Percentiles rank a stretch among this genome's conserved stretches.
phyloP scores from a whole-genome alignment of 768 basidiomycete species.

The Russula emetica region DNA sequence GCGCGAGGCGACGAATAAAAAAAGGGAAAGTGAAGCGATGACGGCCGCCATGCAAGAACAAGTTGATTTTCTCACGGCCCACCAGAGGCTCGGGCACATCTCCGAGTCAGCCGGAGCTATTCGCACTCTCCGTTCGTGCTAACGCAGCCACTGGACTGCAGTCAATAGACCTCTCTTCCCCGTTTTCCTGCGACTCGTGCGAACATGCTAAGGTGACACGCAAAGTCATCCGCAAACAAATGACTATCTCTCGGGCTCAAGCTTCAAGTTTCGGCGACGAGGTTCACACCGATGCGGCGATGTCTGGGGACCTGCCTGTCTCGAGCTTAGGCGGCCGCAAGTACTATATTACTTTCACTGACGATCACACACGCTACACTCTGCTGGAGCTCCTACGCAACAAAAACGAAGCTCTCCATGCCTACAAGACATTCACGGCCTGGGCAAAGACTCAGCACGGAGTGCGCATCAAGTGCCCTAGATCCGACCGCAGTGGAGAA shows the following conservation, averaged over 20 bases:
- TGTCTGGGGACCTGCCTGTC: no score
- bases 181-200: background rate
- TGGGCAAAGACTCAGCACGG: conserved; percentile 32
- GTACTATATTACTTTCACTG: no score
- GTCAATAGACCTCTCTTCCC: no score
- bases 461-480: conserved; percentile 32
- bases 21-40: no score
- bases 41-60: no score
- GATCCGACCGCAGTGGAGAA: conserved; percentile 35
- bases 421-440: conserved; percentile 32
- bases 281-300: no score
- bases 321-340: no score
- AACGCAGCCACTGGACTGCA: no score
- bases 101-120: no score
- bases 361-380: no score
- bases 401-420: conserved; percentile 33
- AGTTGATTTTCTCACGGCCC: background rate
- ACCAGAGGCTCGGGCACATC: background rate
- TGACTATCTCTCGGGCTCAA: background rate
- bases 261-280: conserved; percentile 27
- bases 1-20: no score
- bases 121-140: background rate
- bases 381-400: conserved; percentile 30
- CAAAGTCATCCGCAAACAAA: background rate
- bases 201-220: background rate